Evolutionary conservation across 768 basidiomycete genomes (phyloP).

Genomic region (Fomitopsis pulvina): DNA sequence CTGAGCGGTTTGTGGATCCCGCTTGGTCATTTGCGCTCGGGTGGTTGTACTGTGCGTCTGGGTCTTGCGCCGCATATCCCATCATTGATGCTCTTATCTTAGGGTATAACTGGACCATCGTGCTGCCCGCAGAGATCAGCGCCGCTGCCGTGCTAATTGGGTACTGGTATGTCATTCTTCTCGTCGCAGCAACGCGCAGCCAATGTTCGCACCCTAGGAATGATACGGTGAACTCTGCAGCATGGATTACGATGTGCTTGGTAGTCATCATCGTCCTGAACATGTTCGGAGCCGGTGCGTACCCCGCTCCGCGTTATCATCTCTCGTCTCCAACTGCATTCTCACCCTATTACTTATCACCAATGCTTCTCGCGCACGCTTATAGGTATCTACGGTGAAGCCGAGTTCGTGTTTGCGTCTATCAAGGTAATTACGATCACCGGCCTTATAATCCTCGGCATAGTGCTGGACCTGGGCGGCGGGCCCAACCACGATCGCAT

Average conservation of each 20-base stretch:
- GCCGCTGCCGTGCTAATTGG: slow-evolving; percentile 46
- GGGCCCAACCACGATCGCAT: slow-evolving; percentile 47
- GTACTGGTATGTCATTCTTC: slow-evolving; percentile 41
- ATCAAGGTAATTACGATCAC: slow-evolving; percentile 47
- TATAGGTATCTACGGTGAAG: slow-evolving; percentile 40
- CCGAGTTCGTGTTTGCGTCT: slow-evolving; percentile 46
- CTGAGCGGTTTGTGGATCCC: slow-evolving; percentile 42
- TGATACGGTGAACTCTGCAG: slow-evolving; percentile 31
- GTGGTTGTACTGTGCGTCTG: slow-evolving; percentile 31
- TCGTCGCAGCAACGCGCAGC: too few relatives aligned
- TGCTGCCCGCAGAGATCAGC: slow-evolving; percentile 39
- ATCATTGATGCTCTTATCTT: too few relatives aligned
- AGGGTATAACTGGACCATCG: slow-evolving; percentile 30
- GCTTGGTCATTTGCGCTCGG: slow-evolving; percentile 38
- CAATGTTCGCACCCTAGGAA: slow-evolving; percentile 7
- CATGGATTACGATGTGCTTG: slow-evolving; percentile 48
- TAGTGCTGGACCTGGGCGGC: slow-evolving; percentile 53
- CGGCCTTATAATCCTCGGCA: slow-evolving; percentile 39
- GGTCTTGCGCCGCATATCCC: too few relatives aligned
- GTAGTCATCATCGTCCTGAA: slow-evolving; percentile 45
- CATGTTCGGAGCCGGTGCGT: slow-evolving; percentile 31
- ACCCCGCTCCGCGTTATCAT: not conserved
- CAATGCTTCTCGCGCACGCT: too few relatives aligned
- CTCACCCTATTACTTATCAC: not conserved
- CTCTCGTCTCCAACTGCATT: not conserved